Conservation (phyloP, 805 yeast species). For the Candida andamanensis region DNA sequence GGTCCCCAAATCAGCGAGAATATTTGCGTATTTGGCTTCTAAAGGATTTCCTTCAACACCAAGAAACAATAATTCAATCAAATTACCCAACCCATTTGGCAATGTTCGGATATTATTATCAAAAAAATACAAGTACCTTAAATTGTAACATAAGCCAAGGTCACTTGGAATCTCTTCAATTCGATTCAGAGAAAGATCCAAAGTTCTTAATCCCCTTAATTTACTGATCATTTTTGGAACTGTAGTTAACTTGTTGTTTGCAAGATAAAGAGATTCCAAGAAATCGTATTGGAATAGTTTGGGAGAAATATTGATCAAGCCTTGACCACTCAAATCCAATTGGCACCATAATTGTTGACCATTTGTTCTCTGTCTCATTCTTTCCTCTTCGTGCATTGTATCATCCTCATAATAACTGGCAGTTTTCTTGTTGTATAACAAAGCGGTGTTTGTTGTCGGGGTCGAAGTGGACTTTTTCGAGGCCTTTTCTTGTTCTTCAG, state of each 20-base stretch:
- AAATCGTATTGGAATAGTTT: constrained; percentile 77
- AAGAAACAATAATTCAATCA: constrained; percentile 76
- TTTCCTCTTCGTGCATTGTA: constrained; percentile 47
- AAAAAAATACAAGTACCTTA: constrained; percentile 79
- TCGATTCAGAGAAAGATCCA: constrained; percentile 79
- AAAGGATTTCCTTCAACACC: constrained; percentile 94
- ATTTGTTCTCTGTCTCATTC: constrained; percentile 53
- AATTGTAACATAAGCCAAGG: constrained; percentile 73
- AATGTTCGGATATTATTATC: constrained; percentile 74
- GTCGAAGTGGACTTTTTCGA: constrained; percentile 22
- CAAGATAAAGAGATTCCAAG: constrained; percentile 78
- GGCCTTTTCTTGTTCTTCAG: constrained; percentile 41
- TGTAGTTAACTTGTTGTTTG: constrained; percentile 70
- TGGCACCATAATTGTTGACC: constrained; percentile 92
- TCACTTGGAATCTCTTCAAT: constrained; percentile 74
- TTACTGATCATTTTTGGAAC: constrained; percentile 67
- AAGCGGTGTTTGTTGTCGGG: constrained; percentile 32
- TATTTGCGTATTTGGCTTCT: constrained; percentile 56
- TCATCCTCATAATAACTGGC: constrained; percentile 50
- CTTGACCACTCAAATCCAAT: constrained; percentile 87
- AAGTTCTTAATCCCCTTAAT: constrained; percentile 67
- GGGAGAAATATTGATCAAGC: constrained; percentile 63
- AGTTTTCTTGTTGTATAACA: constrained; percentile 40
- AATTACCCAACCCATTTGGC: constrained; percentile 81
- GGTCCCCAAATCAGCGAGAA: constrained; percentile 78